Base-by-base conservation (phyloP, 2,329 filamentous ascomycete genomes). In the Colletotrichum sp. region DNA sequence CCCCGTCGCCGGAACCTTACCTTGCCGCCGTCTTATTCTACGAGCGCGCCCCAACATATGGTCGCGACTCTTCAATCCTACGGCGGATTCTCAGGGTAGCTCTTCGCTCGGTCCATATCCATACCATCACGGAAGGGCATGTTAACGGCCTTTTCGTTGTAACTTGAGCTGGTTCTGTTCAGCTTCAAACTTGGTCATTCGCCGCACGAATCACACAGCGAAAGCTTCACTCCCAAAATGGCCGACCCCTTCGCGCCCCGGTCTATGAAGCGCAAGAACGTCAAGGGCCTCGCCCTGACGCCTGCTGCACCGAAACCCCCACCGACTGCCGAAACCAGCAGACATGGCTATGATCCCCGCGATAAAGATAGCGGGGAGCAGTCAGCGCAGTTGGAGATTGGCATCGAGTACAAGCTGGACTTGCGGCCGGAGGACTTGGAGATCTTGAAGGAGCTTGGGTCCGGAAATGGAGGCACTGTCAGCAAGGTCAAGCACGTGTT, bases 251-350 rank as follows among this genome's bases (percentile, higher is more conserved):
- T 93, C 80, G 90, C 91, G 78, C 91, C 91, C 86, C 91, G 92
- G 86, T 98, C 97, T 77, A 94, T 99, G 93, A 99, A 98, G 93
- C 94, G 96, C 90, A 98, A 99, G 92, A 99, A 99, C 85, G 94
- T 98, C 86, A 99, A 99, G 88, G 96, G 96, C 49, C 93, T 99
- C 67, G 96, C 96, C 79, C 90, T 99, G 83, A 96, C 92, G 81
- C 93, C 95, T 66, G 93, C 94, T 28, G 90, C 94, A 63, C 93
- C 95, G 57, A 95, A 95, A 77, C 88, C 92, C 66, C 88, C 92
- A 71, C 92, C 93, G 70, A 93, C 95, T 34, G 93, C 95, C 62
- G 94, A 95, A 81, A 93, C 92, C 76, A 95, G 91, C 76, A 92
- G 92, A 81, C 86, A 85, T 70, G 89, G 92, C 71, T 89, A 90